phyloP scores from a whole-genome alignment of 1,284 basidiomycete genomes.

The Volvariella volvacea region DNA sequence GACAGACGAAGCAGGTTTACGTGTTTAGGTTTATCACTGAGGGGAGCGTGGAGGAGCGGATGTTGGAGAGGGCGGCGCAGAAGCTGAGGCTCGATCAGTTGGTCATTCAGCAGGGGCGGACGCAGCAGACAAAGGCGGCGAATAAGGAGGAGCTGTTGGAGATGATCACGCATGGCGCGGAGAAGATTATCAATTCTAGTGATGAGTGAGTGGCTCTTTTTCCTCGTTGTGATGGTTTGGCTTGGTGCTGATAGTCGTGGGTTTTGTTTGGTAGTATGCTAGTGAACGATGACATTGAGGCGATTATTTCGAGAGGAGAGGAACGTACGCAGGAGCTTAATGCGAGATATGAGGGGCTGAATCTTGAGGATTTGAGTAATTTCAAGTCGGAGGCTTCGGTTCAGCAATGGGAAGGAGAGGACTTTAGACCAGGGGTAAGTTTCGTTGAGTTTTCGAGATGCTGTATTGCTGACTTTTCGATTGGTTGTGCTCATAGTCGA shows the following conservation, averaged over 20 bases:
- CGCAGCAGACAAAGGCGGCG: conserved; percentile 71
- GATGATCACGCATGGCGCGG: conserved; percentile 98
- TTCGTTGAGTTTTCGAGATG: not conserved
- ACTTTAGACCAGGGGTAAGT: conserved; percentile 72
- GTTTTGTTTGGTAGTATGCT: conserved; percentile 59
- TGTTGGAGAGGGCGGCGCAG: conserved; percentile 95
- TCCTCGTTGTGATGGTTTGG: not conserved
- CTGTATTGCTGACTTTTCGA: not conserved
- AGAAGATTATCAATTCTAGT: conserved; percentile 83
- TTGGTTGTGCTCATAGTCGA: conserved; percentile 1
- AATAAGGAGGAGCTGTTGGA: conserved; percentile 96
- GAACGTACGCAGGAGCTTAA: conserved; percentile 86
- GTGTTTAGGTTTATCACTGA: conserved; percentile 98
- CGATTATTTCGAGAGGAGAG: conserved; percentile 89
- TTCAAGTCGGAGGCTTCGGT: conserved; percentile 92
- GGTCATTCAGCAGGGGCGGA: conserved; percentile 94
- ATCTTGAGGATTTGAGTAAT: conserved; percentile 93
- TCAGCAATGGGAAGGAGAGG: conserved; percentile 96
- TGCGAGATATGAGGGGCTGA: conserved; percentile 89
- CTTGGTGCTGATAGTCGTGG: conserved; percentile 2
- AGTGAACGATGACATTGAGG: conserved; percentile 92
- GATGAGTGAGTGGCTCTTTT: conserved; percentile 4
- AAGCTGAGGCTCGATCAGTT: conserved; percentile 95
- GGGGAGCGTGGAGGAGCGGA: conserved; percentile 94
- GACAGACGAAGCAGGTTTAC: conserved; percentile 98